Conservation (phyloP, 495 filamentous ascomycete genomes). For the Talaromyces trachyspermus region DNA sequence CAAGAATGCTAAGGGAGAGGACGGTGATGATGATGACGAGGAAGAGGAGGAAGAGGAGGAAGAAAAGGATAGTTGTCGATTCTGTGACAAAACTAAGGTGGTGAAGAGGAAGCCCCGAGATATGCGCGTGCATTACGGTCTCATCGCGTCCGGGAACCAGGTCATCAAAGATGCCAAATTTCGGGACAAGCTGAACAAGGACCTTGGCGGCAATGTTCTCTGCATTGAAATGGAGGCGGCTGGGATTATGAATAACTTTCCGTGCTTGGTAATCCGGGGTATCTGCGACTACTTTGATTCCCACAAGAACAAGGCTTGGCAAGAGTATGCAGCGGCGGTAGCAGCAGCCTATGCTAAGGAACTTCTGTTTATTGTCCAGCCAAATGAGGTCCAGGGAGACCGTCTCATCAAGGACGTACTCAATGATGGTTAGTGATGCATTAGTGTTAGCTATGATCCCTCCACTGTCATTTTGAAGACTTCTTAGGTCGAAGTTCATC, state of each 20-base stretch:
- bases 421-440: neutral
- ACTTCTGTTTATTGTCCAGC: neutral
- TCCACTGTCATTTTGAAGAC: neutral
- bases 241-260: neutral
- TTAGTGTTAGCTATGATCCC: neutral
- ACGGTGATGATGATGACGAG: neutral
- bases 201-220: neutral
- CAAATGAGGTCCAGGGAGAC: neutral
- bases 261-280: slow-evolving; percentile 21
- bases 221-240: neutral
- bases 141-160: neutral
- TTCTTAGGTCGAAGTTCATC: no score
- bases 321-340: slow-evolving; percentile 21
- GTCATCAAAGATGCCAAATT: neutral
- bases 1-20: neutral
- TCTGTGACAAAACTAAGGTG: neutral
- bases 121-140: neutral
- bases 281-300: slow-evolving; percentile 25
- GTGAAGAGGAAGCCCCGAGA: neutral
- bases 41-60: neutral
- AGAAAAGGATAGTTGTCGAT: neutral
- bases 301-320: slow-evolving; percentile 22
- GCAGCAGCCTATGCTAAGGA: slow-evolving; percentile 14
- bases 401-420: slow-evolving; percentile 1
- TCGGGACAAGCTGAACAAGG: neutral